phyloP scores from a whole-genome alignment of 345 rosid genomes.

The Trapa incisa region DNA sequence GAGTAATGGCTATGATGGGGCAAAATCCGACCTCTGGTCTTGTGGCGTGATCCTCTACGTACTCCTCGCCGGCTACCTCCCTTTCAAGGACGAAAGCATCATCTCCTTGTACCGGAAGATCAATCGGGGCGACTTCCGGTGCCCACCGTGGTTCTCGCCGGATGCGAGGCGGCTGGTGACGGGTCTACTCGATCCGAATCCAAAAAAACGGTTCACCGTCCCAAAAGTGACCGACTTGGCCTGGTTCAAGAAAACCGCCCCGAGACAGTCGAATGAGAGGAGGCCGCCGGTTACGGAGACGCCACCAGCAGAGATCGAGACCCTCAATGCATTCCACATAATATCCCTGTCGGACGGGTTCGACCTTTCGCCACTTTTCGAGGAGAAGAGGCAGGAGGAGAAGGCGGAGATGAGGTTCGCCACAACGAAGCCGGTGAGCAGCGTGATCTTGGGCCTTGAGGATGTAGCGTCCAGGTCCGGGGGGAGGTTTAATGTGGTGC shows the following conservation, averaged over 20 bases:
- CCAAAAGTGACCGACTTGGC: conserved; percentile 57
- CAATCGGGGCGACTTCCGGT: conserved; percentile 76
- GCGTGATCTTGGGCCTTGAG: conserved; percentile 69
- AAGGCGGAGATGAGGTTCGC: conserved; percentile 74
- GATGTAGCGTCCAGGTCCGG: conserved; percentile 43
- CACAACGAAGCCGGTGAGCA: conserved; percentile 64
- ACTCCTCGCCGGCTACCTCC: conserved; percentile 78
- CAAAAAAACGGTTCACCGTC: conserved; percentile 37
- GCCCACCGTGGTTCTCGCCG: conserved; percentile 77
- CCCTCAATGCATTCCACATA: conserved; percentile 76
- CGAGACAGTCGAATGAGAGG: conserved; percentile 9
- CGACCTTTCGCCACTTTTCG: conserved; percentile 72
- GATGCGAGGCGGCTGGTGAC: conserved; percentile 62
- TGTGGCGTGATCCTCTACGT: conserved; percentile 87
- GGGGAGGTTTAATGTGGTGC: conserved; percentile 41
- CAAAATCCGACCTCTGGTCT: conserved; percentile 89
- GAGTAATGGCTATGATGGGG: conserved; percentile 78
- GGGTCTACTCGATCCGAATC: conserved; percentile 86
- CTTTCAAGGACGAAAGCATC: conserved; percentile 73
- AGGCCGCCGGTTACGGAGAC: conserved; percentile 17
- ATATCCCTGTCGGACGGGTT: conserved; percentile 83
- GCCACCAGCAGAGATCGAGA: conserved; percentile 36
- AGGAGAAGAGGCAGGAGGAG: conserved; percentile 76
- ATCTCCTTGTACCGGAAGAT: conserved; percentile 80
- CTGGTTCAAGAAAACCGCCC: conserved; percentile 54